These are phyloP conservation scores for Venturia effusa DNA, from an alignment of 2,329 filamentous ascomycete genomes.

Conservation along the genomic window DNA sequence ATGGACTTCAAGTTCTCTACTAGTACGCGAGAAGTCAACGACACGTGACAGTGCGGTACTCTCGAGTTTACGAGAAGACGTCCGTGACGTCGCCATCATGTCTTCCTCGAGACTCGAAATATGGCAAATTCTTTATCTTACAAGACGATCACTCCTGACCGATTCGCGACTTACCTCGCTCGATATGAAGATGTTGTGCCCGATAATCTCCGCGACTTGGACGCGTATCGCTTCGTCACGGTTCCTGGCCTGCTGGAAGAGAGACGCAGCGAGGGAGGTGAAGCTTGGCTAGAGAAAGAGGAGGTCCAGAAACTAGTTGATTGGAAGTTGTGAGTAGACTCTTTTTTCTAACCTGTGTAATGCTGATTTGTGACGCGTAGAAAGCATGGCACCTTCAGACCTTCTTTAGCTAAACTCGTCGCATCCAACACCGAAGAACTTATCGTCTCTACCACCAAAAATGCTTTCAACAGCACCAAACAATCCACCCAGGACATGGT, in stretches of 20 bases:
- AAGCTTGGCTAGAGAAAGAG: slow-evolving; percentile 13
- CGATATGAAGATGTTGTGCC: slow-evolving; percentile 2
- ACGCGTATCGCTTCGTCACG: slow-evolving; percentile 21
- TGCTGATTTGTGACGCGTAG: slow-evolving; percentile 18
- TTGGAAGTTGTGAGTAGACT: slow-evolving; percentile 26
- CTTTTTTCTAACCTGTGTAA: background rate
- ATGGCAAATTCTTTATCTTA: background rate
- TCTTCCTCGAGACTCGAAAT: background rate
- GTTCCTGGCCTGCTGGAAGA: slow-evolving; percentile 19
- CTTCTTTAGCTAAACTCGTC: slow-evolving; percentile 34
- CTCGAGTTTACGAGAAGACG: background rate
- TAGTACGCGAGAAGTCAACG: no score
- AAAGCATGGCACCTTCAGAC: slow-evolving; percentile 41
- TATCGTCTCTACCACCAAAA: slow-evolving; percentile 39
- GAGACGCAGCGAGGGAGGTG: background rate
- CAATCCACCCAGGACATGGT: background rate
- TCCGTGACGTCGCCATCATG: background rate
- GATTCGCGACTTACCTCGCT: background rate
- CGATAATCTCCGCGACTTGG: slow-evolving; percentile 20
- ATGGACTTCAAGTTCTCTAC: background rate
- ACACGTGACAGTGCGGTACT: background rate
- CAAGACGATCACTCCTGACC: background rate
- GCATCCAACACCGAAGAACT: slow-evolving; percentile 46
- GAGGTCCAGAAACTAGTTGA: slow-evolving; percentile 26
- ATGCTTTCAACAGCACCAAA: slow-evolving; percentile 33